phyloP scores from a whole-genome alignment of 768 basidiomycete species.

The Gelatoporia subvermispora region DNA sequence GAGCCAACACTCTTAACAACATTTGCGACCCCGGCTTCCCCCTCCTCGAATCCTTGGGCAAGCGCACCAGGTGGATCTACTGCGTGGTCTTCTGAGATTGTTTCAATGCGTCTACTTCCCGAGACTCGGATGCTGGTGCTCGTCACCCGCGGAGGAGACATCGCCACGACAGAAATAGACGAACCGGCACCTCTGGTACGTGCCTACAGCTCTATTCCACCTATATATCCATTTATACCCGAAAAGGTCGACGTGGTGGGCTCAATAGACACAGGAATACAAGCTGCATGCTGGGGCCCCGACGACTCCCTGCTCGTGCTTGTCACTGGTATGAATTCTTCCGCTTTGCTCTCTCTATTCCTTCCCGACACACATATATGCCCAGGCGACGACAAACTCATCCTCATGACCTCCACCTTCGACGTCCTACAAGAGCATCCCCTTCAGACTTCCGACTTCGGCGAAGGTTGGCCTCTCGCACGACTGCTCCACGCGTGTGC shows the following conservation, averaged over 20 bases:
- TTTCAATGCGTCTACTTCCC: constrained; percentile 64
- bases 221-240: background rate
- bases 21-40: constrained; percentile 9
- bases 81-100: constrained; percentile 35
- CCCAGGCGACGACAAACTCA: constrained; percentile 71
- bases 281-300: constrained; percentile 84
- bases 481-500: background rate
- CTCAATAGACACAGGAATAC: constrained; percentile 78
- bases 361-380: background rate
- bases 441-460: constrained; percentile 72
- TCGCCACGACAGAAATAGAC: constrained; percentile 59
- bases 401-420: constrained; percentile 86
- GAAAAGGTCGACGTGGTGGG: constrained; percentile 76
- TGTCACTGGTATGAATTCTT: constrained; percentile 55
- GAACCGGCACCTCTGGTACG: constrained; percentile 43
- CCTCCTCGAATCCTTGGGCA: constrained; percentile 19
- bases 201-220: constrained; percentile 3
- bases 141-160: constrained; percentile 78
- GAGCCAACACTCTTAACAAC: constrained; percentile 11
- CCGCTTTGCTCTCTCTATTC: background rate
- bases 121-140: constrained; percentile 65
- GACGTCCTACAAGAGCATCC: constrained; percentile 81
- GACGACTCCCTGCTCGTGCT: constrained; percentile 86
- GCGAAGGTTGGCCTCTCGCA: constrained; percentile 56
- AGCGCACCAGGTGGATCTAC: constrained; percentile 1